Evolutionary conservation across 164 flowering plant species (phyloP).

Genomic region (Taxillus chinensis): DNA sequence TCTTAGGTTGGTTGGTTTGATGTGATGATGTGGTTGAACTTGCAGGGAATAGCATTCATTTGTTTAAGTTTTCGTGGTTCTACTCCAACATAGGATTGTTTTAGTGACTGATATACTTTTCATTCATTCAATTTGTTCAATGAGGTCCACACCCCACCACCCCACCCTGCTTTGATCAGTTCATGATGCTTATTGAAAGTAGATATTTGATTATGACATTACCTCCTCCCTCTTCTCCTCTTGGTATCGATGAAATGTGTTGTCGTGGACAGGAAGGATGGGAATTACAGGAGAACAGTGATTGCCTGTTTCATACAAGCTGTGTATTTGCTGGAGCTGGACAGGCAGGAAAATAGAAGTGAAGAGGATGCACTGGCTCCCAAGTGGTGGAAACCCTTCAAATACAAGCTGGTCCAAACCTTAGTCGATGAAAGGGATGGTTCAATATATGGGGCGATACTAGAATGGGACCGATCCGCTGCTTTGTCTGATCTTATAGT

Average conservation of each 20-base stretch:
- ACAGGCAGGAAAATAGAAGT: slow-evolving; percentile 71
- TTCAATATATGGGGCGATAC: slow-evolving; percentile 77
- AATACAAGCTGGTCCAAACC: slow-evolving; percentile 60
- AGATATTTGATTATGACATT: background rate
- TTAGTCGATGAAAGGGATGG: slow-evolving; percentile 77
- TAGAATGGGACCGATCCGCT: slow-evolving; percentile 87
- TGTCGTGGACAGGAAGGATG: slow-evolving; percentile 56
- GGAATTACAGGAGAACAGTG: slow-evolving; percentile 76
- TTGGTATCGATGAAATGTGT: background rate
- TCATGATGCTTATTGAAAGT: background rate
- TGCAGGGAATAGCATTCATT: too few relatives aligned
- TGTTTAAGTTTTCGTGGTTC: too few relatives aligned
- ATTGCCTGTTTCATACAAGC: slow-evolving; percentile 91
- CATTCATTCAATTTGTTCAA: too few relatives aligned
- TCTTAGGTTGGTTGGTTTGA: too few relatives aligned
- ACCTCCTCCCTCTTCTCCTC: background rate
- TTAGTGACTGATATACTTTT: too few relatives aligned
- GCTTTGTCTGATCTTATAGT: slow-evolving; percentile 69
- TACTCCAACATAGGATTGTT: too few relatives aligned
- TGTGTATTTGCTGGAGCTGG: slow-evolving; percentile 83
- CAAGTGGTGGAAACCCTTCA: slow-evolving; percentile 93
- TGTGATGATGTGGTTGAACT: too few relatives aligned
- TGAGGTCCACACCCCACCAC: too few relatives aligned
- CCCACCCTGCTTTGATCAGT: background rate
- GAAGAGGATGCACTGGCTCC: slow-evolving; percentile 75